Percentiles rank a stretch among this genome's conserved stretches.
phyloP scores from a whole-genome alignment of 495 filamentous ascomycete species.

The Neurospora sp. region DNA sequence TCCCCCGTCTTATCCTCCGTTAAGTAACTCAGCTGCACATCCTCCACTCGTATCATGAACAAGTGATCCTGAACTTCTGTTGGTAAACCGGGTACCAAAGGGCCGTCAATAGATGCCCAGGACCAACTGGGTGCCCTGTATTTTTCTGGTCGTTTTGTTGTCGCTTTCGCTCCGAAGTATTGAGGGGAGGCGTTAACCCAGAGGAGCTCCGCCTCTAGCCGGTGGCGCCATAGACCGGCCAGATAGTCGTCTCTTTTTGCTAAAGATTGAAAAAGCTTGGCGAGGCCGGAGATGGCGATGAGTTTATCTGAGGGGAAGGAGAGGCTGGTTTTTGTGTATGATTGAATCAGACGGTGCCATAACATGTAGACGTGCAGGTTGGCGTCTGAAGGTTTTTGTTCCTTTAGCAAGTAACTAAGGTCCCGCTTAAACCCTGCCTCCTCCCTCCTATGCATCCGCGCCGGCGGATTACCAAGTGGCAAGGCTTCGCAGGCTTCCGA shows the following conservation, averaged over 20 bases:
- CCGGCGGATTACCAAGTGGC: neutral
- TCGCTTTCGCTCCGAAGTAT: neutral
- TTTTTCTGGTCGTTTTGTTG: neutral
- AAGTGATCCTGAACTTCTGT: neutral
- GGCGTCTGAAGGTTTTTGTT: too few relatives aligned
- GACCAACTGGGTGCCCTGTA: constrained; percentile 2
- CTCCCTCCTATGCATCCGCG: neutral
- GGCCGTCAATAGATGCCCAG: constrained; percentile 1
- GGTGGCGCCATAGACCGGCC: constrained; percentile 1
- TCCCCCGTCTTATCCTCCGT: neutral
- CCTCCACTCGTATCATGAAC: neutral
- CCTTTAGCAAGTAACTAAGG: too few relatives aligned
- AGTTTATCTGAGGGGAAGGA: neutral
- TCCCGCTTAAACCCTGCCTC: too few relatives aligned
- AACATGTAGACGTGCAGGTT: too few relatives aligned
- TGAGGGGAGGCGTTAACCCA: neutral
- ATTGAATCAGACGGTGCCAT: neutral
- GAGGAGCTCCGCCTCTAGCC: neutral
- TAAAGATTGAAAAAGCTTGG: neutral
- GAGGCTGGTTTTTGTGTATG: neutral
- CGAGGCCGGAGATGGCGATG: neutral
- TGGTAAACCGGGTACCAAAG: neutral
- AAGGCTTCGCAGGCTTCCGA: neutral
- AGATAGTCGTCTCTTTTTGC: neutral
- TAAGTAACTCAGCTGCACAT: neutral